Evolutionary conservation across 768 basidiomycete species (phyloP).

Genomic region (Lactarius quietus): DNA sequence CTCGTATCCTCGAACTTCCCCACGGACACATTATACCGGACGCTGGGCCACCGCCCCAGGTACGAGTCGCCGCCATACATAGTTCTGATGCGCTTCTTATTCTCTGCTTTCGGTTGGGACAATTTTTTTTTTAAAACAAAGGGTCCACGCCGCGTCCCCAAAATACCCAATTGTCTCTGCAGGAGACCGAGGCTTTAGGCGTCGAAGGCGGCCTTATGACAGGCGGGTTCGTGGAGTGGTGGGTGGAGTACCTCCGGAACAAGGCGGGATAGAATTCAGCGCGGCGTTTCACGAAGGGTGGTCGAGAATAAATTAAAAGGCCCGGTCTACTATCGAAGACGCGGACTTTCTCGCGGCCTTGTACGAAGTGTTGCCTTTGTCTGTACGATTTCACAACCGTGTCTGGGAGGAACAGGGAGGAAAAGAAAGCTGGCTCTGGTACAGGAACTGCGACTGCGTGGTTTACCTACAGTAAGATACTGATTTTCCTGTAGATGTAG

Average conservation of each 20-base stretch:
- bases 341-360: background rate
- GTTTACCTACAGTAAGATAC: too few relatives aligned
- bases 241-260: constrained; percentile 45
- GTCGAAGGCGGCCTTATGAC: constrained; percentile 52
- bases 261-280: background rate
- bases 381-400: background rate
- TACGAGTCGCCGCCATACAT: background rate
- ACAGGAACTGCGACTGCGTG: background rate
- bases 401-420: background rate
- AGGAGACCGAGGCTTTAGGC: constrained; percentile 64
- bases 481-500: too few relatives aligned
- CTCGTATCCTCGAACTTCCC: constrained; percentile 62
- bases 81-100: background rate
- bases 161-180: constrained; percentile 75
- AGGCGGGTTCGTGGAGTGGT: constrained; percentile 82
- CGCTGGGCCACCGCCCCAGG: constrained; percentile 49
- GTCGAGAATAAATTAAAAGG: background rate
- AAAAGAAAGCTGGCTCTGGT: background rate
- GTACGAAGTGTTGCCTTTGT: background rate
- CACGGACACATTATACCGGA: constrained; percentile 76
- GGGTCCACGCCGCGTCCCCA: constrained; percentile 73
- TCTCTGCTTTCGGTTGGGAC: constrained; percentile 11
- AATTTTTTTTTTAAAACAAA: constrained; percentile 10
- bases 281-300: background rate
- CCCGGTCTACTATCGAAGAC: background rate